phyloP scores from a whole-genome alignment of 2,329 filamentous ascomycete genomes.

The Xylariaceae sp. region DNA sequence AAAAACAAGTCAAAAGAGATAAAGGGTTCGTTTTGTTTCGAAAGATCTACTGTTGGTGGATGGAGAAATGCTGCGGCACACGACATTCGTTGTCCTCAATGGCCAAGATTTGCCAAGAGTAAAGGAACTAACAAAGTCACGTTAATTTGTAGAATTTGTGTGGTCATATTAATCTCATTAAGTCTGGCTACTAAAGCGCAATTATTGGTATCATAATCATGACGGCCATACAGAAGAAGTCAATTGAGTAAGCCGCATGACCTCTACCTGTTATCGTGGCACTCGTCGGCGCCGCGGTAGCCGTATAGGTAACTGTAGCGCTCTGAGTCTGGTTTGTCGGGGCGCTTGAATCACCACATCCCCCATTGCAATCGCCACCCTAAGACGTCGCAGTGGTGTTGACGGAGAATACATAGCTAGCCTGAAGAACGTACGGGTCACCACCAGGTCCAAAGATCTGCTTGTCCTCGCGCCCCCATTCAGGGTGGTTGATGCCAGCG shows the following conservation, averaged over 20 bases:
- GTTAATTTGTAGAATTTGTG: background rate
- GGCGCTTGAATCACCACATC: background rate
- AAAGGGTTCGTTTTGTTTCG: background rate
- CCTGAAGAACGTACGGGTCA: slow-evolving; percentile 67
- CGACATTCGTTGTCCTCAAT: background rate
- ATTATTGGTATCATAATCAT: slow-evolving; percentile 13
- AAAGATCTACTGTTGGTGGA: too few relatives aligned
- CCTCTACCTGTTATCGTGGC: background rate
- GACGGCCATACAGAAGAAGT: background rate
- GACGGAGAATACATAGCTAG: slow-evolving; percentile 66
- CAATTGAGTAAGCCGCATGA: background rate
- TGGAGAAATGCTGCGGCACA: too few relatives aligned
- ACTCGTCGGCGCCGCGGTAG: background rate
- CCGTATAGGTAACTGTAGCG: background rate
- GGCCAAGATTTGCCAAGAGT: background rate
- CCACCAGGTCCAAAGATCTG: slow-evolving; percentile 67
- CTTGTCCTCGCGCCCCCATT: slow-evolving; percentile 75
- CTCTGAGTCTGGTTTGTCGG: background rate
- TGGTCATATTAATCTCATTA: slow-evolving; percentile 22
- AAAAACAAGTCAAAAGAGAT: background rate
- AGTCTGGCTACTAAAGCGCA: slow-evolving; percentile 10
- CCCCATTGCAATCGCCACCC: slow-evolving; percentile 22
- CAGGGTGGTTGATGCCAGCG: slow-evolving; percentile 88
- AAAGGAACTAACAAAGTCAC: background rate
- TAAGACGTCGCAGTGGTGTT: slow-evolving; percentile 44